Percentiles rank a stretch among this genome's conserved stretches.
Conservation (phyloP, 148 eudicot genomes). For the Chenopodium quinoa region DNA sequence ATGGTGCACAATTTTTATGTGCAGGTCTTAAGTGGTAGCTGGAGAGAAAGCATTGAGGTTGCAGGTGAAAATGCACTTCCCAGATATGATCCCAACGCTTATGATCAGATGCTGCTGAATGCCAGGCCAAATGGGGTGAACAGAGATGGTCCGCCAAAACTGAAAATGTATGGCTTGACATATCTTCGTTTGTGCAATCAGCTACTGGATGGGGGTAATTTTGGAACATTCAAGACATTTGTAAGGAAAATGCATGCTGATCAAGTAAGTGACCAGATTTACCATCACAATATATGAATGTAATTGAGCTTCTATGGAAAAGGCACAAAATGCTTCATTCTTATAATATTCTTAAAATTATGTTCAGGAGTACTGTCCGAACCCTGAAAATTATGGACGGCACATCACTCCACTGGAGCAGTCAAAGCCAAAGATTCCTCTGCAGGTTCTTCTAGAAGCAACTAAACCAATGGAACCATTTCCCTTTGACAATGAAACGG, state of each 20-base stretch:
- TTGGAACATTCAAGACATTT: conserved; percentile 54
- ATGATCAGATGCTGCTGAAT: conserved; percentile 71
- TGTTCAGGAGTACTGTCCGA: conserved; percentile 48
- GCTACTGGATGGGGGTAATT: conserved; percentile 50
- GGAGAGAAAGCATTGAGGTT: conserved; percentile 63
- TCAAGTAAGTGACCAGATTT: conserved; percentile 33
- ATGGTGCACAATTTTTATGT: not conserved
- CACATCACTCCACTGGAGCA: conserved; percentile 35
- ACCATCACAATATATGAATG: not conserved
- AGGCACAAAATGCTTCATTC: not conserved
- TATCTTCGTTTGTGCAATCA: conserved; percentile 73
- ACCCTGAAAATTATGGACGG: conserved; percentile 42
- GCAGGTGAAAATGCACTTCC: conserved; percentile 92
- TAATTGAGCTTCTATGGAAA: not conserved
- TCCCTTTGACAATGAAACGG: conserved; percentile 57
- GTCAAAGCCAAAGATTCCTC: conserved; percentile 56
- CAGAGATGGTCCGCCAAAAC: conserved; percentile 52
- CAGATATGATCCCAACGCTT: conserved; percentile 73
- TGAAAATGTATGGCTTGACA: conserved; percentile 62
- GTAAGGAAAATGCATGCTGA: conserved; percentile 91
- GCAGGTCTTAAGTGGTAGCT: conserved; percentile 77
- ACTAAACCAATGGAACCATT: conserved; percentile 51
- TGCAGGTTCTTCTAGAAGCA: conserved; percentile 50
- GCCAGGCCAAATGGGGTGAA: conserved; percentile 79
- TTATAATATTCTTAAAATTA: not conserved